These are phyloP conservation scores for Bruguiera hainesii DNA, from an alignment of 441 rosid genomes.

Conservation along the genomic window DNA sequence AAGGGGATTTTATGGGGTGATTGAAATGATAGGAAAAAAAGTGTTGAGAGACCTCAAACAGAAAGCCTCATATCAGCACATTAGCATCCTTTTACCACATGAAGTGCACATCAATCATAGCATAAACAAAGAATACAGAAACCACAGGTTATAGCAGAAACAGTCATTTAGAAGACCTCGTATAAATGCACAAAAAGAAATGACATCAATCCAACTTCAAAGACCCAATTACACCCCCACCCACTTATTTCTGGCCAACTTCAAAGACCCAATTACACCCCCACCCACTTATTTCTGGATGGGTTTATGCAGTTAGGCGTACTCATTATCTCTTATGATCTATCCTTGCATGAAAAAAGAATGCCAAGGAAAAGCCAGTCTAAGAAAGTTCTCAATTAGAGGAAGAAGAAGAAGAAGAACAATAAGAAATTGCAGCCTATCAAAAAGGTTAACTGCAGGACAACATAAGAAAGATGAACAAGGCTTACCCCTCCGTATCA, in stretches of 20 bases:
- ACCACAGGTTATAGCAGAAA: not conserved
- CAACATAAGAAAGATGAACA: not conserved
- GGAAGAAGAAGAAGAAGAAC: not conserved
- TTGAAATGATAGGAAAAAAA: not conserved
- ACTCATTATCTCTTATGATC: too few relatives aligned
- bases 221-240: too few relatives aligned
- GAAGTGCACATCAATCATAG: not conserved
- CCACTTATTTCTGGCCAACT: too few relatives aligned
- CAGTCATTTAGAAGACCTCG: not conserved
- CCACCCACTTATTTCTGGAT: too few relatives aligned
- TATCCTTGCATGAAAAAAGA: too few relatives aligned
- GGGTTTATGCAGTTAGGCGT: too few relatives aligned
- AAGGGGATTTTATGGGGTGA: not conserved
- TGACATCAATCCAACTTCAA: too few relatives aligned
- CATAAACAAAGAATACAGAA: not conserved
- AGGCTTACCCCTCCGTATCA: slow-evolving; percentile 57
- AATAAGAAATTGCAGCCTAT: not conserved
- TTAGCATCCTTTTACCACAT: not conserved
- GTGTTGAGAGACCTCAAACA: too few relatives aligned
- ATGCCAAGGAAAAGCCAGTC: too few relatives aligned
- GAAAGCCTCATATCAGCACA: not conserved
- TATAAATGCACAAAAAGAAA: too few relatives aligned
- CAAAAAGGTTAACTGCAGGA: slow-evolving; percentile 1
- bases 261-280: too few relatives aligned
- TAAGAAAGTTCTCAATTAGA: too few relatives aligned